phyloP scores from a whole-genome alignment of 176 grass and related monocot genomes.

The Microstegium vimineum region DNA sequence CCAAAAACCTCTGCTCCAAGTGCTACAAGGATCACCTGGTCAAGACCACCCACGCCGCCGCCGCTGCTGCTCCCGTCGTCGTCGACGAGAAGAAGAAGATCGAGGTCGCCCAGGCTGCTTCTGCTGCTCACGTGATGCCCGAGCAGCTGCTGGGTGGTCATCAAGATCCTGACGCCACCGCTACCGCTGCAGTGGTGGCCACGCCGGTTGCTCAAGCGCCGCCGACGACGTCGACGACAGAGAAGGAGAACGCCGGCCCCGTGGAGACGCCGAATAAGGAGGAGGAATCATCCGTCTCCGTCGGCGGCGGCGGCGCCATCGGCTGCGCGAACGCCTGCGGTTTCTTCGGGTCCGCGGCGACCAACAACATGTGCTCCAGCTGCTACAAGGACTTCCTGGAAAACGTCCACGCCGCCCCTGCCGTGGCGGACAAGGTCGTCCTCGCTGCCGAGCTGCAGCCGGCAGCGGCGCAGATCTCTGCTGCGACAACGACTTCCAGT shows the following conservation, averaged over 20 bases:
- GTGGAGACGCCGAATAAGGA: neutral
- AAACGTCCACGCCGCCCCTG: too few species aligned
- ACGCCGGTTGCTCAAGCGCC: neutral
- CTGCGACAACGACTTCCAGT: too few species aligned
- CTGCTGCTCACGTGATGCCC: neutral
- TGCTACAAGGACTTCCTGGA: too few species aligned
- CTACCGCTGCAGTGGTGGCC: neutral
- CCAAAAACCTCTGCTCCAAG: slow-evolving; percentile 40
- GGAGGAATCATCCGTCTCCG: too few species aligned
- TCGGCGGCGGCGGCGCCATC: neutral
- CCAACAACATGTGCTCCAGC: too few species aligned
- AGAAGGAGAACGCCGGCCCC: neutral
- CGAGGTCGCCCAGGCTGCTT: too few species aligned
- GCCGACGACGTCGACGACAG: neutral
- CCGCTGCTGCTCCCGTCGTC: neutral
- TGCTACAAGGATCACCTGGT: slow-evolving; percentile 25
- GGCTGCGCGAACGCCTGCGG: slow-evolving; percentile 37
- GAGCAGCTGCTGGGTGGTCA: neutral
- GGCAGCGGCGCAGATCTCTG: neutral
- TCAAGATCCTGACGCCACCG: neutral
- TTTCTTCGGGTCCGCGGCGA: slow-evolving; percentile 53
- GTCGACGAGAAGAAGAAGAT: neutral
- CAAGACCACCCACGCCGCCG: neutral
- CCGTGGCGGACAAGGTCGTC: too few species aligned
- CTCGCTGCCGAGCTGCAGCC: too few species aligned